Conservation (phyloP, 1,139 yeast species). For the Geotrichum citri-aurantii region DNA sequence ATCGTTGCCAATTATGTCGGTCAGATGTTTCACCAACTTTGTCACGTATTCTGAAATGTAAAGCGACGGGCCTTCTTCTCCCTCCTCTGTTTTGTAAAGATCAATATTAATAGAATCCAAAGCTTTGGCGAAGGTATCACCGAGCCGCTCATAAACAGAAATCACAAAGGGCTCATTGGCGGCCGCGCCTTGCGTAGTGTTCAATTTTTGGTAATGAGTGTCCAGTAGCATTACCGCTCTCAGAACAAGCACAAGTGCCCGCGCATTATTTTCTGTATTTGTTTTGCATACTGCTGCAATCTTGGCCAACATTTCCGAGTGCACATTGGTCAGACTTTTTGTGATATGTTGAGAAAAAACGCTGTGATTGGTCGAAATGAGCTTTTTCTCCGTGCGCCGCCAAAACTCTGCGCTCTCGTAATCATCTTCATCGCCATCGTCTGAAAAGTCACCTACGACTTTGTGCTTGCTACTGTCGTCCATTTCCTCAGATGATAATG, state of each 20-base stretch:
- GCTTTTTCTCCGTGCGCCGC: constrained; percentile 12
- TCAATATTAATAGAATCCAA: neutral
- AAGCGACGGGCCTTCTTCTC: constrained; percentile 6
- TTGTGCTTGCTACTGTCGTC: constrained; percentile 4
- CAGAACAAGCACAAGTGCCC: constrained; percentile 4
- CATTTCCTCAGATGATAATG: neutral
- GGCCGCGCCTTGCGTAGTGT: neutral
- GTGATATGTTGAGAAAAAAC: constrained; percentile 8
- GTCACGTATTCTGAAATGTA: constrained; percentile 11
- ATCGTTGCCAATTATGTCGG: constrained; percentile 21
- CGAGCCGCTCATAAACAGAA: constrained; percentile 7
- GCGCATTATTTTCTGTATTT: neutral
- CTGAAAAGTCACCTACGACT: constrained; percentile 3
- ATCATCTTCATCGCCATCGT: constrained; percentile 12
- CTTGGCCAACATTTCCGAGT: constrained; percentile 12
- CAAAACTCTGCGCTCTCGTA: constrained; percentile 16
- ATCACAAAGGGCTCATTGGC: constrained; percentile 1
- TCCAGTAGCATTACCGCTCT: constrained; percentile 16
- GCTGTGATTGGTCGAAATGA: constrained; percentile 7
- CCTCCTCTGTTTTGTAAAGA: constrained; percentile 5
- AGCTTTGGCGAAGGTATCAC: constrained; percentile 9
- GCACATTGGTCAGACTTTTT: constrained; percentile 9
- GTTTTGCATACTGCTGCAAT: constrained; percentile 9
- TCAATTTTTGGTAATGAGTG: neutral
- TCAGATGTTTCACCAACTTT: constrained; percentile 6